A percentile compares a stretch with the other conserved stretches of the same genome.
Evolutionary conservation across 1,139 yeast genomes (phyloP).

Genomic region (Diutina ranongensis): DNA sequence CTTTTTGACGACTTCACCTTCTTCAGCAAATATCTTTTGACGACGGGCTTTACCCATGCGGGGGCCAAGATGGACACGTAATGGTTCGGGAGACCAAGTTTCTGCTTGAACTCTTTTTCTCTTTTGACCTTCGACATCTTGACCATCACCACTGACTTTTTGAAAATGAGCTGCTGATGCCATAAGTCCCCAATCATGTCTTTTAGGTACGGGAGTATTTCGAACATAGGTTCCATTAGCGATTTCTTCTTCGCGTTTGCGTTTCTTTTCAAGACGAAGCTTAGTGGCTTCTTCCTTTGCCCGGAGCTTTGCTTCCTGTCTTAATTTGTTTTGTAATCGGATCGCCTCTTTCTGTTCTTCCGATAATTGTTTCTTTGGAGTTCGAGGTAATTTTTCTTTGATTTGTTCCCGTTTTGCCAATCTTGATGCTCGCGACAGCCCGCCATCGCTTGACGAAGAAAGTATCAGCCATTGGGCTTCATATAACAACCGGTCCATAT

Average conservation of each 20-base stretch:
- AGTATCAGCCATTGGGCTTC: constrained; percentile 4
- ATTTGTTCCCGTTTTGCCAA: background rate
- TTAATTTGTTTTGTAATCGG: background rate
- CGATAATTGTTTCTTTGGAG: background rate
- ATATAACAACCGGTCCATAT: background rate
- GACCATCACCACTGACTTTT: background rate
- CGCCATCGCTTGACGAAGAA: background rate
- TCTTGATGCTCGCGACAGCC: background rate
- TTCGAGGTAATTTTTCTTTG: background rate
- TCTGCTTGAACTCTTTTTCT: background rate
- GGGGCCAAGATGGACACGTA: too few relatives aligned
- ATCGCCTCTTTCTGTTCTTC: background rate
- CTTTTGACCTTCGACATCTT: background rate
- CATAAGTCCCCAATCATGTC: background rate
- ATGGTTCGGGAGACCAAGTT: background rate
- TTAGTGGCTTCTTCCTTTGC: background rate
- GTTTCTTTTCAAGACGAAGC: background rate
- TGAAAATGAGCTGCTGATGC: background rate
- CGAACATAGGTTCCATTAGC: background rate
- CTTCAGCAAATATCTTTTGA: too few relatives aligned
- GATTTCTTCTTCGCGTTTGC: background rate
- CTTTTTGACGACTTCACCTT: background rate
- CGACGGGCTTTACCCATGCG: too few relatives aligned
- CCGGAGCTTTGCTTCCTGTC: background rate
- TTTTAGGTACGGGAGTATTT: background rate